A percentile compares a stretch with the other conserved stretches of the same genome.
Conservation (phyloP, 441 rosid species). For the Erodium trifolium region DNA sequence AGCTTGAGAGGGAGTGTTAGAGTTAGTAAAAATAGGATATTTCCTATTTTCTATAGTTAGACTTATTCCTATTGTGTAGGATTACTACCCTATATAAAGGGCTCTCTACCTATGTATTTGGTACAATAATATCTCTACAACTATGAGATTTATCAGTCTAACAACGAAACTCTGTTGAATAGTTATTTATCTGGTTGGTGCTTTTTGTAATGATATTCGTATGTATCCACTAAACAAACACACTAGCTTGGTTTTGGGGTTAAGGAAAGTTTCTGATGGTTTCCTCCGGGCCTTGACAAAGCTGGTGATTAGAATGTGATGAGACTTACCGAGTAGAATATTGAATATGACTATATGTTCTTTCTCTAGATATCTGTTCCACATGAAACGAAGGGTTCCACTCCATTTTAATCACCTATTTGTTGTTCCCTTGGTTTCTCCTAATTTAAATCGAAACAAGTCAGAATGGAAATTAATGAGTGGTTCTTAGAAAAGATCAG, state of each 20-base stretch:
- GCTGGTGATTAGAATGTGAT: background rate
- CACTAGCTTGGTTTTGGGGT: background rate
- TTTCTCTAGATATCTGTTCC: background rate
- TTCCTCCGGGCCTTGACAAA: background rate
- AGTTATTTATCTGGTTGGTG: background rate
- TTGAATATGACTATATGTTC: background rate
- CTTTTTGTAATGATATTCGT: background rate
- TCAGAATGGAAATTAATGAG: background rate
- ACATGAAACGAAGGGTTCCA: background rate
- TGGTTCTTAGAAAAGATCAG: no score
- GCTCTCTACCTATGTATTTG: no score
- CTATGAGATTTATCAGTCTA: background rate
- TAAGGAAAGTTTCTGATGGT: background rate
- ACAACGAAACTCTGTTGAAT: background rate
- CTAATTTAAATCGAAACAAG: background rate
- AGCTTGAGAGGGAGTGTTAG: no score
- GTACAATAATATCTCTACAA: no score
- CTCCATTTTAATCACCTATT: background rate
- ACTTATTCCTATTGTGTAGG: no score
- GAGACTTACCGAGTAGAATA: background rate
- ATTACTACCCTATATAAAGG: no score
- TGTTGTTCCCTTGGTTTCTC: background rate
- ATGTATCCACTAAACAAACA: background rate
- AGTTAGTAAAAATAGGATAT: no score
- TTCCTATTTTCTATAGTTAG: no score